Conservation (phyloP, 1,284 basidiomycete species). For the Peniophora sp. region DNA sequence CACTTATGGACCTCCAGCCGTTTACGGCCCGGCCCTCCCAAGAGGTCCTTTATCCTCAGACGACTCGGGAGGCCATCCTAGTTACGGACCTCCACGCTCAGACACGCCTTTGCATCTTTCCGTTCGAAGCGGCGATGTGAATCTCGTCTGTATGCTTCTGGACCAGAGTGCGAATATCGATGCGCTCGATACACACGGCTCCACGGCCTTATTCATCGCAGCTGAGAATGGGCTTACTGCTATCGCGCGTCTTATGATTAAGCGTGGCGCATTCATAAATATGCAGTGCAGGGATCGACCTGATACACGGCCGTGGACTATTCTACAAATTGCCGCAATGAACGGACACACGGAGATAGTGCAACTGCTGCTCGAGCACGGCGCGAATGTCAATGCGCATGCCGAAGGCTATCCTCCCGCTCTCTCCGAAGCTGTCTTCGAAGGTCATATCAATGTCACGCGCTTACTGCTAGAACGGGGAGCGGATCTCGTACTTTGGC, state of each 20-base stretch:
- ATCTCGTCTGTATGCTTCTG: background rate
- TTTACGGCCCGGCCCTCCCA: too few relatives aligned
- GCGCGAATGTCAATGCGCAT: background rate
- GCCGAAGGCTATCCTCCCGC: background rate
- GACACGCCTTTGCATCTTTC: background rate
- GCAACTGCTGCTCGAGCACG: background rate
- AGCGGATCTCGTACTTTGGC: background rate
- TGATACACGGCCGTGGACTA: background rate
- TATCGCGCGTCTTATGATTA: background rate
- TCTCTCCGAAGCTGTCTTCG: background rate
- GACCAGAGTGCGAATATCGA: background rate
- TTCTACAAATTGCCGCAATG: background rate
- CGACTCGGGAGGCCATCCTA: too few relatives aligned
- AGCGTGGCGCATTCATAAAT: background rate
- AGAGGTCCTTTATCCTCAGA: too few relatives aligned
- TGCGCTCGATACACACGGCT: too few relatives aligned
- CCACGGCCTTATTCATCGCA: constrained; percentile 1
- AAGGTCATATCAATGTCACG: background rate
- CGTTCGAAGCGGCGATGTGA: background rate
- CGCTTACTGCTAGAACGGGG: constrained; percentile 6
- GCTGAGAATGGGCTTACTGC: background rate
- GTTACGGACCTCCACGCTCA: background rate
- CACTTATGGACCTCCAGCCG: too few relatives aligned
- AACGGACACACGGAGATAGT: background rate
- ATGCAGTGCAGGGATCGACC: background rate